These are phyloP conservation scores for Chionographis japonica DNA, from an alignment of 106 monocot genomes.

Conservation along the genomic window DNA sequence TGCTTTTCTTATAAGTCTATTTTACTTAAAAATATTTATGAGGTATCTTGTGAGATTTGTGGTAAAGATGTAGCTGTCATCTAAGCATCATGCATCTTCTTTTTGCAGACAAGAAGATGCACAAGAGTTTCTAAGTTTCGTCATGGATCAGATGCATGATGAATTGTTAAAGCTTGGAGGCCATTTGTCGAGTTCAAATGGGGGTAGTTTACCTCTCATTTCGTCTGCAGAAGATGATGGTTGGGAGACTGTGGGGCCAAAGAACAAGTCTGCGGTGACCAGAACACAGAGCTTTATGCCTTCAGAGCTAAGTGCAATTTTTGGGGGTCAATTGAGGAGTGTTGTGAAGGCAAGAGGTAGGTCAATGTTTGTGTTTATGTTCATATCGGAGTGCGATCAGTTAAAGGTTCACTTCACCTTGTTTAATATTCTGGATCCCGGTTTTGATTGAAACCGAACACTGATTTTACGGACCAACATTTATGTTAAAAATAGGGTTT, in stretches of 20 bases:
- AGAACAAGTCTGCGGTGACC: constrained; percentile 90
- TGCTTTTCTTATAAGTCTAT: no score
- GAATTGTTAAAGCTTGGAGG: constrained; percentile 75
- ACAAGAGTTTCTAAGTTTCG: constrained; percentile 95
- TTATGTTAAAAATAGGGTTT: no score
- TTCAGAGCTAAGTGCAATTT: constrained; percentile 87
- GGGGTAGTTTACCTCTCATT: constrained; percentile 31
- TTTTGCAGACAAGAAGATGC: constrained; percentile 96
- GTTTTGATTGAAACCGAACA: no score
- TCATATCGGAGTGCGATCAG: background rate
- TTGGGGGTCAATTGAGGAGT: constrained; percentile 90
- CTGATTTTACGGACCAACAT: no score
- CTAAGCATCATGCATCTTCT: background rate
- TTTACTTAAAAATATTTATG: no score
- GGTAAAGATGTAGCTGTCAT: background rate
- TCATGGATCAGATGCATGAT: constrained; percentile 94
- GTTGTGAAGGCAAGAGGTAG: constrained; percentile 90
- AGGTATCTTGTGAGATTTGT: no score
- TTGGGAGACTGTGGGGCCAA: constrained; percentile 98
- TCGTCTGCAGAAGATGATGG: constrained; percentile 88
- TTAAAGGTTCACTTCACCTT: background rate
- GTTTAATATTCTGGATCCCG: no score
- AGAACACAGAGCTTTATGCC: constrained; percentile 92
- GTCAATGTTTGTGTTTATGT: background rate
- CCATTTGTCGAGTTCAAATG: constrained; percentile 33